Evolutionary conservation across 805 yeast genomes (phyloP).

Genomic region (Teunomyces panamensis): DNA sequence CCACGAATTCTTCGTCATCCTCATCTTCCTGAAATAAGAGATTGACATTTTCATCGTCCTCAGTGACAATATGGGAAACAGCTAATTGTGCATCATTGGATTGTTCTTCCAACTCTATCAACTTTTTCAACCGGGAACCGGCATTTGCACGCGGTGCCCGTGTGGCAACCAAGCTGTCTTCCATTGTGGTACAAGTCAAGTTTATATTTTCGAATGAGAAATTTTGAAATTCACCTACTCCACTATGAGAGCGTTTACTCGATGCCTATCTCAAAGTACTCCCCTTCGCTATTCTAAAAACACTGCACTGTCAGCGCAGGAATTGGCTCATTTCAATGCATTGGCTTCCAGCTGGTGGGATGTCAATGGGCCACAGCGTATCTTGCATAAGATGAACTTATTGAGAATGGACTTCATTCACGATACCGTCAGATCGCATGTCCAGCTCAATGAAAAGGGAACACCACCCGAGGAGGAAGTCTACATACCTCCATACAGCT

Average conservation of each 20-base stretch:
- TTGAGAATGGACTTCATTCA: constrained; percentile 84
- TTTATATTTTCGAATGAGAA: constrained; percentile 1
- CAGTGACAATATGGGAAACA: constrained; percentile 29
- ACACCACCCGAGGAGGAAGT: constrained; percentile 41
- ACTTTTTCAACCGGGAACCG: constrained; percentile 73
- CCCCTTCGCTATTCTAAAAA: neutral
- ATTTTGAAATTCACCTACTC: neutral
- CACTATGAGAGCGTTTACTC: neutral
- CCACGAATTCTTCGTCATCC: constrained; percentile 25
- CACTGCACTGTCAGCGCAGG: constrained; percentile 31
- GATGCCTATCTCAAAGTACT: neutral
- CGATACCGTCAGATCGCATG: constrained; percentile 48
- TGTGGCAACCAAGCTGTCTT: constrained; percentile 66
- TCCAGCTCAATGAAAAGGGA: constrained; percentile 37
- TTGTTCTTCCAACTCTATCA: constrained; percentile 71
- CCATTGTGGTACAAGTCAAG: constrained; percentile 12
- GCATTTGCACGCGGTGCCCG: constrained; percentile 84
- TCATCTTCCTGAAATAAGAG: constrained; percentile 60
- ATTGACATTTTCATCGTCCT: constrained; percentile 76
- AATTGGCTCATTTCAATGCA: constrained; percentile 76
- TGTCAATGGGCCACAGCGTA: constrained; percentile 85
- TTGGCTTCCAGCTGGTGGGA: constrained; percentile 99
- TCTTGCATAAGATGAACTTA: constrained; percentile 91
- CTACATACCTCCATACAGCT: constrained; percentile 76
- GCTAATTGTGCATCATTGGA: constrained; percentile 22